Conservation (phyloP, 257 asterid genomes). For the Coffea eugenioides region DNA sequence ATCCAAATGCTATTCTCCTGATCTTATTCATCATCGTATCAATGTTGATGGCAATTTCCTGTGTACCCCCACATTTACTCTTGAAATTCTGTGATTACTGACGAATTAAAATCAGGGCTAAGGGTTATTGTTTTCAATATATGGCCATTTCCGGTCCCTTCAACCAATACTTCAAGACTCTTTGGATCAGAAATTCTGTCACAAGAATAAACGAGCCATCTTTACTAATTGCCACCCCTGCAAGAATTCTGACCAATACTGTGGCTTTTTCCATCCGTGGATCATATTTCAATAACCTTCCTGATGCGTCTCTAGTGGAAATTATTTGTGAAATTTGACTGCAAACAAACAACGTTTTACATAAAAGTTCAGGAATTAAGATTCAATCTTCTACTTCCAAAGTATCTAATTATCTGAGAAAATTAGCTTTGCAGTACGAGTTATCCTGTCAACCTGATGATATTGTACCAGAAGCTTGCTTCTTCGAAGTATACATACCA, state of each 20-base stretch:
- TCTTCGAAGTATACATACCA: slow-evolving; percentile 23
- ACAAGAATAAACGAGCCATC: slow-evolving; percentile 34
- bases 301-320: background rate
- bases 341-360: no score
- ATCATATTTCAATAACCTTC: slow-evolving; percentile 43
- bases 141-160: slow-evolving; percentile 23
- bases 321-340: no score
- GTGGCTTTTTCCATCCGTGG: slow-evolving; percentile 23
- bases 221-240: slow-evolving; percentile 35
- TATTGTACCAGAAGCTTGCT: no score
- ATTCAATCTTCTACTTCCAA: no score
- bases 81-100: background rate
- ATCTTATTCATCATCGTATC: no score
- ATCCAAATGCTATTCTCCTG: no score
- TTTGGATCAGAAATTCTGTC: slow-evolving; percentile 29
- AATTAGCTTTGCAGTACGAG: no score
- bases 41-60: no score
- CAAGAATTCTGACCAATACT: slow-evolving; percentile 30
- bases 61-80: background rate
- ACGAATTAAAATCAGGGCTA: background rate
- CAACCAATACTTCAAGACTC: slow-evolving; percentile 34
- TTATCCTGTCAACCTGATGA: background rate
- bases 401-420: no score
- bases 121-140: slow-evolving; percentile 8
- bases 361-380: no score